Evolutionary conservation across 106 monocot genomes (phyloP).

Genomic region (Allium cepa): DNA sequence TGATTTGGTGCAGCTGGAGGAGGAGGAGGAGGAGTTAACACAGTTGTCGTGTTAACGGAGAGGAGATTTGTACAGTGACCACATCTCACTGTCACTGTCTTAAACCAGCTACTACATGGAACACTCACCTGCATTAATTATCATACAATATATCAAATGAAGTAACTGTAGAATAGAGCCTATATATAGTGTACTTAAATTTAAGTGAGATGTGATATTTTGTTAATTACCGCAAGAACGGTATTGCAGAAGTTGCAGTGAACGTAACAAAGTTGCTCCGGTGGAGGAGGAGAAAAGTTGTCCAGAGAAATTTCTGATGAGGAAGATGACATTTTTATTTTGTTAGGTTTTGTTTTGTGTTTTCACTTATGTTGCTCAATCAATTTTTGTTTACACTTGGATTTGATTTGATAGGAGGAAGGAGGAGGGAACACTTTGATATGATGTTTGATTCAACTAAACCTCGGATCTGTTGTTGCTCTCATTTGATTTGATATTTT

Average conservation of each 20-base stretch:
- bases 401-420: background rate
- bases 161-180: too few species aligned
- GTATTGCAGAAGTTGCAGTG: slow-evolving; percentile 98
- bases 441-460: slow-evolving; percentile 54
- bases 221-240: slow-evolving; percentile 64
- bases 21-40: slow-evolving; percentile 36
- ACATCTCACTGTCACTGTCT: slow-evolving; percentile 93
- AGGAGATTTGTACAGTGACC: slow-evolving; percentile 94
- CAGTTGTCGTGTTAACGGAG: slow-evolving; percentile 83
- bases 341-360: background rate
- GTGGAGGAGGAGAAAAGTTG: slow-evolving; percentile 54
- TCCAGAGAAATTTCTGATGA: slow-evolving; percentile 68
- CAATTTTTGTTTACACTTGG: slow-evolving; percentile 3
- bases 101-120: slow-evolving; percentile 79
- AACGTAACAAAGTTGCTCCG: slow-evolving; percentile 98
- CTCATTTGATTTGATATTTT: slow-evolving; percentile 20
- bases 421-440: background rate
- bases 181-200: too few species aligned
- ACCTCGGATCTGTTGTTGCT: slow-evolving; percentile 73
- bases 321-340: slow-evolving; percentile 35
- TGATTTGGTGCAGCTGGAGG: slow-evolving; percentile 23
- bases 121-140: slow-evolving; percentile 68
- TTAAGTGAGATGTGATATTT: too few species aligned
- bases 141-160: background rate
- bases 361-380: background rate